Conservation (phyloP, 345 rosid species). For the Geranium rotundifolium region DNA sequence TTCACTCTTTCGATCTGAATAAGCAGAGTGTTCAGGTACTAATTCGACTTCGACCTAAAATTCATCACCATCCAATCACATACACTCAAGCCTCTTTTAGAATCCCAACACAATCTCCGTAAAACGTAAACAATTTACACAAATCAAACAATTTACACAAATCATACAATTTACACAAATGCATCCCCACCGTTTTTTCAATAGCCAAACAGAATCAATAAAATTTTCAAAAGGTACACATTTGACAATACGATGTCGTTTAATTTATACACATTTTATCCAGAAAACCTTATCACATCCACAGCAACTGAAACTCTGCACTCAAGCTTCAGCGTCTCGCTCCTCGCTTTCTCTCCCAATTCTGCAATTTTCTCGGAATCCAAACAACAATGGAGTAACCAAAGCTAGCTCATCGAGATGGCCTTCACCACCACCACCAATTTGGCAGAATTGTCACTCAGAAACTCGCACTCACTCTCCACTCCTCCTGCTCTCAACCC, state of each 20-base stretch:
- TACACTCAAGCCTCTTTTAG: too few relatives aligned
- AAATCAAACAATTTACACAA: too few relatives aligned
- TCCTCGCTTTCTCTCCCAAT: conserved; percentile 3
- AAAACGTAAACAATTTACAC: too few relatives aligned
- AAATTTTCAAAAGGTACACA: too few relatives aligned
- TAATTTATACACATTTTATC: too few relatives aligned
- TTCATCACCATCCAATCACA: too few relatives aligned
- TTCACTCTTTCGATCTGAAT: conserved; percentile 16
- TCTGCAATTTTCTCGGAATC: conserved; percentile 14
- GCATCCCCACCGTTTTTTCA: too few relatives aligned
- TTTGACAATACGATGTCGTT: too few relatives aligned
- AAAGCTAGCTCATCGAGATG: conserved; percentile 20
- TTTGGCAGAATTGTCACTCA: conserved; percentile 63
- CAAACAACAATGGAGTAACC: conserved; percentile 9
- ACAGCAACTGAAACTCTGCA: conserved; percentile 1
- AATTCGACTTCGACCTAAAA: too few relatives aligned
- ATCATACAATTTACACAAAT: too few relatives aligned
- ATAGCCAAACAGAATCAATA: too few relatives aligned
- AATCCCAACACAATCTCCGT: too few relatives aligned
- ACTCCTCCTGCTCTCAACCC: conserved; percentile 29
- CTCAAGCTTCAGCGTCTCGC: conserved; percentile 1
- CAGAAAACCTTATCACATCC: conserved; percentile 26
- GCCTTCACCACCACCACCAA: conserved; percentile 29
- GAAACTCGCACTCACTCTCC: conserved; percentile 38
- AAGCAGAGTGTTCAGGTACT: conserved; percentile 6